phyloP scores from a whole-genome alignment of 805 yeast genomes.

The Hagleromyces aurorensis region DNA sequence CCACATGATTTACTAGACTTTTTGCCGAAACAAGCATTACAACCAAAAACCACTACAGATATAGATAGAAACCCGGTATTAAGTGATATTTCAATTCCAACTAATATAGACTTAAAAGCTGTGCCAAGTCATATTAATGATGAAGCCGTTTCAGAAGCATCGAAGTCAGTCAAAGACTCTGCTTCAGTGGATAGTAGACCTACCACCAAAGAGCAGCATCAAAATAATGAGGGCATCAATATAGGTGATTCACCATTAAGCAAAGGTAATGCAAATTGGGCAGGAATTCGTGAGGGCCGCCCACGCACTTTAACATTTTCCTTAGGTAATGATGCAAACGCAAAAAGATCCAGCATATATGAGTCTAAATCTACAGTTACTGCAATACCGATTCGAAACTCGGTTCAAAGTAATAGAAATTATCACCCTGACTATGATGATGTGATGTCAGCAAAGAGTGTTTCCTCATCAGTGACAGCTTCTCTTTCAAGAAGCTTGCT shows the following conservation, averaged over 20 bases:
- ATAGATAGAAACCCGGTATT: slow-evolving; percentile 26
- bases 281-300: no score
- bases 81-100: slow-evolving; percentile 23
- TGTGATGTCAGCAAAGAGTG: slow-evolving; percentile 30
- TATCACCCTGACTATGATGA: slow-evolving; percentile 31
- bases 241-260: no score
- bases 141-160: no score
- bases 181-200: no score
- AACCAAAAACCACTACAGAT: slow-evolving; percentile 25
- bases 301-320: slow-evolving; percentile 17
- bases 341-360: slow-evolving; percentile 29
- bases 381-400: slow-evolving; percentile 28
- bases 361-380: slow-evolving; percentile 29
- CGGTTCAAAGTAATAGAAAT: slow-evolving; percentile 10
- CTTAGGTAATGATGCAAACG: slow-evolving; percentile 20
- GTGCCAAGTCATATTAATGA: no score
- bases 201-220: no score
- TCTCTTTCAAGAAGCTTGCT: slow-evolving; percentile 37
- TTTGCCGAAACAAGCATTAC: slow-evolving; percentile 18
- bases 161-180: no score
- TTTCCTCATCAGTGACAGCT: slow-evolving; percentile 35
- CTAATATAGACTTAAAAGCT: no score
- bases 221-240: no score
- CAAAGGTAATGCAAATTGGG: no score
- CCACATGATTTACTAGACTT: slow-evolving; percentile 17